Evolutionary conservation across 2,329 filamentous ascomycete genomes (phyloP), one percentile per base, ranked within the genome.

Genomic region (Fusarium algeriense): DNA sequence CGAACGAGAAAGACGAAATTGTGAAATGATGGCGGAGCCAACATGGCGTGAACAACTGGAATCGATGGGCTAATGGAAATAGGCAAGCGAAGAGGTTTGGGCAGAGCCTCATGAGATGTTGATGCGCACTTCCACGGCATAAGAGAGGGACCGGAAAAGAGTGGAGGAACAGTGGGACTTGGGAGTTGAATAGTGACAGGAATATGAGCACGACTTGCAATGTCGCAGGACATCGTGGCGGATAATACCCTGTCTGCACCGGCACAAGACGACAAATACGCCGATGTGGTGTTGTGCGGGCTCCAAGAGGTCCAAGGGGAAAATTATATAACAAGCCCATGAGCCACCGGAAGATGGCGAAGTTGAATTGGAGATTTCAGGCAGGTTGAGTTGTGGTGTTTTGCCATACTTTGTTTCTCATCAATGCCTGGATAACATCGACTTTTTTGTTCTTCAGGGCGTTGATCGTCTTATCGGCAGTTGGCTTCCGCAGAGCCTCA

Each of bases 31-130:
- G 57, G 63, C 64, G 71, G 70, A 55, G 49, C 54, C 56, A 61
- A 20, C 41, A 66, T 62, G 60, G 66, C 54, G 62, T 76, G 71
- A 76, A 68, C 37, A 59, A 68, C 61, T 62, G 66, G 63, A 64
- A 71, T 70, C 57, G 66, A 76, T 76, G 73, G 74, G 69, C 73
- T 76, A 76, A 76, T 76, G 53, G 46, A 58, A 68, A 67, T 53
- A 60, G 63, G 44, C 58, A 71, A 71, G 49, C 56, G 64, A 69
- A 43, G 52, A 72, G 49, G 50, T 54, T 59, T 55, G 44, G 55
- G 53, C 66, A 76, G 60, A 74, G 73, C 70, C 65, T 76, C 74
- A 73, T 60, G 52, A 68, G 70, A 73, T 66, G 52, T 58, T 37
- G 73, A 73, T 64, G 70, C 54, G 63, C 67, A 75, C 59, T 55